Evolutionary conservation across 2,329 filamentous ascomycete genomes (phyloP), one percentile per base, ranked within the genome.

Genomic region (Aspergillus sp.): DNA sequence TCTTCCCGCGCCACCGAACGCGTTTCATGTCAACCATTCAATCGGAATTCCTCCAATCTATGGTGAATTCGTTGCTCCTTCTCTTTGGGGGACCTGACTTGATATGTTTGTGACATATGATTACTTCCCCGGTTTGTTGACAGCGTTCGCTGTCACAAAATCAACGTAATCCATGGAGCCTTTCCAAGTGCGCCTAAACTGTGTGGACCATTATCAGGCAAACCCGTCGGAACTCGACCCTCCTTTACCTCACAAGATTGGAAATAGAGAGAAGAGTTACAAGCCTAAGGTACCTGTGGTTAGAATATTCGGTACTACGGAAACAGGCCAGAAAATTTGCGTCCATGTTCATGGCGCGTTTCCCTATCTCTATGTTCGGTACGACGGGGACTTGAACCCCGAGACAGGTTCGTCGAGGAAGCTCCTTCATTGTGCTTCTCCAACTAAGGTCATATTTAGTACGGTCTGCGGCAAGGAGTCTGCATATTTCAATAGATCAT

Each of bases 331-430:
- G 76, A 97, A 96, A 71, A 91, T 97, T 15, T 97, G 95, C 77
- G 91, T 91, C 31, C 95, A 99, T 77, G 86, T 99, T 56, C 95
- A 98, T 75, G 95, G 96, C 59, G 92, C 91, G 21, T 93, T 99
- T 68, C 95, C 95, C 1, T 99, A 99, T 71, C 79, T 98, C n/a
- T 98, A 92, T 71, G 81, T 99, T 56, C 89, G 93, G 73, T 96
- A 96, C 73, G 80, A 83, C 48, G 92, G 90, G 21, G 84, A 83
- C 65, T 74, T 95, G 59, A 81, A 81, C 41, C 79, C 82, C 9
- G 83, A 89, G 62, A 83, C 87, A 72, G 89, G 90, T 93, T 75
- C 70, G 84, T 66, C 48, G 52, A 43, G 19, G 17, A 3, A 33
- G 19, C 37, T 47, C 21, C 19, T 9, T 51, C 23, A 21, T 11